These are phyloP conservation scores for Spongospora subterranea DNA, from an alignment of 208 protist species.

Conservation along the genomic window DNA sequence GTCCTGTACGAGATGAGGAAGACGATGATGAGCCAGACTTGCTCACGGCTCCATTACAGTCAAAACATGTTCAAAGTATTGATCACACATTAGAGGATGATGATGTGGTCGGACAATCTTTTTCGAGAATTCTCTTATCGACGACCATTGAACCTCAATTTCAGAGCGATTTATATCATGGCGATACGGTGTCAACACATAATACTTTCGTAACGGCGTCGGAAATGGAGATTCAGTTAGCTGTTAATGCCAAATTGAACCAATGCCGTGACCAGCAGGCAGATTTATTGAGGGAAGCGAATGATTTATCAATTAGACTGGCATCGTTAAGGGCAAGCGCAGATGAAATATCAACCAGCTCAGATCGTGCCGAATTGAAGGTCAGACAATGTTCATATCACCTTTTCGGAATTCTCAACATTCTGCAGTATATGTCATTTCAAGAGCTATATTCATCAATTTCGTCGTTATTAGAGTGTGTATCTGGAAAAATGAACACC, in stretches of 20 bases:
- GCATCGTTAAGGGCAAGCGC: not conserved
- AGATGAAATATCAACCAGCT: not conserved
- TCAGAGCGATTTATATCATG: not conserved
- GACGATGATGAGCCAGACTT: slow-evolving; percentile 23
- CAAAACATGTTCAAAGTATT: not conserved
- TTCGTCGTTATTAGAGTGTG: not conserved
- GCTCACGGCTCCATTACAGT: not conserved
- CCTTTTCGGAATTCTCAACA: not conserved
- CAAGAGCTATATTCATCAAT: not conserved
- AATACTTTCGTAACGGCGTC: not conserved
- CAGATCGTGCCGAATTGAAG: not conserved
- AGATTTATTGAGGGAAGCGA: not conserved
- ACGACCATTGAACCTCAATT: not conserved
- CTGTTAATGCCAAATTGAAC: not conserved
- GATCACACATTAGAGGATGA: not conserved
- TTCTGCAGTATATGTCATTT: not conserved
- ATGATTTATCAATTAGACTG: not conserved
- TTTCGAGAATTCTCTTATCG: not conserved
- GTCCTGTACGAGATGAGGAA: not conserved
- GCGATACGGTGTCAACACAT: not conserved
- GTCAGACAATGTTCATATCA: not conserved
- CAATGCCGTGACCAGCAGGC: not conserved
- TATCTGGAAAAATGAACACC: not conserved
- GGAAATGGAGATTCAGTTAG: slow-evolving; percentile 10
- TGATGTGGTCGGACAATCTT: not conserved